Evolutionary conservation across 2,329 filamentous ascomycete genomes (phyloP), one percentile per base, ranked within the genome.

Genomic region (Corynespora cassiicola): DNA sequence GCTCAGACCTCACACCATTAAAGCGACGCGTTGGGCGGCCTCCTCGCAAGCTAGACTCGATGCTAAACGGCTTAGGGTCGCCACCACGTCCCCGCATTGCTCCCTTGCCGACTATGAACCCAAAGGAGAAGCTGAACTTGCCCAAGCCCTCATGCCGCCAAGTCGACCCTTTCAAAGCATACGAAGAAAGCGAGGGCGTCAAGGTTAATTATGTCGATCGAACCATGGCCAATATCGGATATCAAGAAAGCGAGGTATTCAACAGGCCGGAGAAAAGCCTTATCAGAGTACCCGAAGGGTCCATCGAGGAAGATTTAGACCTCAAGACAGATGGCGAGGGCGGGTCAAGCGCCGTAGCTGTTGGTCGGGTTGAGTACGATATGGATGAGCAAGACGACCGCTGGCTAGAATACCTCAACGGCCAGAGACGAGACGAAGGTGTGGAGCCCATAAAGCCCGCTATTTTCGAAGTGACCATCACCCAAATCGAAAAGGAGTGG

Each of bases 341-440:
- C 5, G 75, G 79, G 36, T 70, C 75, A 24, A 75, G 75, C 12
- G 79, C 65, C 3, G 62, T 71, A 14, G 61, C 68, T 8, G 62
- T 95, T 24, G 89, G 90, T 9, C 85, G 89, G 39, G 94, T 99
- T 14, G 94, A 99, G 65, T 99, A 99, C 66, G 94, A 99, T 67
- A 99, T 99, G 94, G 94, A 99, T 62, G 94, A 99, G 70, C 94
- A 99, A 63, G 94, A 99, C 66, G 90, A 96, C 53, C 90, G 91
- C 73, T 99, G 94, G 94, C 75, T 99, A 17, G 87, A 94, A 54
- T 81, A 84, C 24, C 83, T 92, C 63, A 99, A 99, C 58, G 72
- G 75, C 9, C 84, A 87, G 56, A 83, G 94, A 41, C 88, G 85
- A 63, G 78, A 81, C 16, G 81, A 87, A 52, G 84, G 86, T 29